Evolutionary conservation across 805 yeast species (phyloP).

Genomic region (Yarrowia sp.): DNA sequence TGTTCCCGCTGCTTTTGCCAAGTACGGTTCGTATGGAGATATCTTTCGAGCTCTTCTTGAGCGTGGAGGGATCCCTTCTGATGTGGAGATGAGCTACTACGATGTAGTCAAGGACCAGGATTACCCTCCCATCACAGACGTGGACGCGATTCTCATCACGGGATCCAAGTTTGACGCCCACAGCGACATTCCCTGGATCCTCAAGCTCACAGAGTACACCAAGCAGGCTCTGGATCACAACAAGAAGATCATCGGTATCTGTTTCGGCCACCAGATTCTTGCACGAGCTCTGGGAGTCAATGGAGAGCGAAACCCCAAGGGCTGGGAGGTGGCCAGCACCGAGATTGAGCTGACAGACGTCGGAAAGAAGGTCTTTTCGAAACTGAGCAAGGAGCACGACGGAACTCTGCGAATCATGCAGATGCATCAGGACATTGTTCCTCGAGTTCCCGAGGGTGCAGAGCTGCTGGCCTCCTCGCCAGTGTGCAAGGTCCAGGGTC

Average conservation of each 20-base stretch:
- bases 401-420: conserved; percentile 56
- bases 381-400: conserved; percentile 43
- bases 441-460: conserved; percentile 53
- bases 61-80: conserved; percentile 45
- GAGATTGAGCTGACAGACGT: conserved; percentile 58
- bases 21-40: conserved; percentile 50
- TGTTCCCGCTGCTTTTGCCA: conserved; percentile 43
- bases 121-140: conserved; percentile 45
- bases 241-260: conserved; percentile 57
- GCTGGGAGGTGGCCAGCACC: conserved; percentile 77
- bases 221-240: conserved; percentile 41
- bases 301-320: conserved; percentile 63
- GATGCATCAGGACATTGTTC: conserved; percentile 65
- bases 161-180: conserved; percentile 52
- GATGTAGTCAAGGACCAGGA: conserved; percentile 48
- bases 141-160: conserved; percentile 51
- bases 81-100: conserved; percentile 42
- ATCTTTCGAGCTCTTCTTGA: conserved; percentile 47
- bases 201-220: conserved; percentile 48
- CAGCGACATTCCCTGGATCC: conserved; percentile 50
- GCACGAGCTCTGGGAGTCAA: conserved; percentile 68
- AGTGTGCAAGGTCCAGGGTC: conserved; percentile 70
- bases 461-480: conserved; percentile 61
- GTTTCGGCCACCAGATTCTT: conserved; percentile 88
- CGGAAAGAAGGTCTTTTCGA: conserved; percentile 50